Evolutionary conservation across 2,329 filamentous ascomycete genomes (phyloP).

Genomic region (Colletotrichum higginsianum): DNA sequence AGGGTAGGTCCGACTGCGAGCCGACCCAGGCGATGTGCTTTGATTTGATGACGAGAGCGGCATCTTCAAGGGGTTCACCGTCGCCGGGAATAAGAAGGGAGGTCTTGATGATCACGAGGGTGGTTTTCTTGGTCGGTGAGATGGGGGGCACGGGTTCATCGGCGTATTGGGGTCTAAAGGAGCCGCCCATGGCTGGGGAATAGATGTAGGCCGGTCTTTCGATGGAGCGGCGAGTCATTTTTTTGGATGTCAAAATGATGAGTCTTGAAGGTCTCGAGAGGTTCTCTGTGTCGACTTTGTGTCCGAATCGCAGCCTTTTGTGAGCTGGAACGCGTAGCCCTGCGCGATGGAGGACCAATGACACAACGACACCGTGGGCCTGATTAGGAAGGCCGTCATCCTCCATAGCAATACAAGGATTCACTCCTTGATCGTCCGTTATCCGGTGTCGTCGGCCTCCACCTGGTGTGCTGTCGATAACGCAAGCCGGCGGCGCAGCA

Average conservation of each 20-base stretch:
- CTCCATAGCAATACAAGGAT: neutral
- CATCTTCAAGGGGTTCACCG: constrained; percentile 57
- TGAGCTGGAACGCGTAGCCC: neutral
- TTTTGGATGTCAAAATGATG: neutral
- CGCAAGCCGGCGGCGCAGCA: too few relatives aligned
- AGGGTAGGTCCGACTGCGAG: constrained; percentile 47
- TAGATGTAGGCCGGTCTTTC: constrained; percentile 43
- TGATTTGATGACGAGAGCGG: constrained; percentile 55
- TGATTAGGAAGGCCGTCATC: constrained; percentile 7
- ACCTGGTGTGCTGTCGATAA: too few relatives aligned
- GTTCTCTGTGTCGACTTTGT: too few relatives aligned
- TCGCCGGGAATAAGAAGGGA: constrained; percentile 63
- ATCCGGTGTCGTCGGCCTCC: neutral
- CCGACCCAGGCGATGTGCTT: constrained; percentile 59
- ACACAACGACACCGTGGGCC: neutral
- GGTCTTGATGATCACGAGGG: constrained; percentile 47
- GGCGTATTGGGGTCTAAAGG: constrained; percentile 42
- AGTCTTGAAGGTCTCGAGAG: neutral
- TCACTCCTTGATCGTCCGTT: neutral
- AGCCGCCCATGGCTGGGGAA: constrained; percentile 50
- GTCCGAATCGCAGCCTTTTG: neutral
- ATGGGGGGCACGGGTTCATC: neutral
- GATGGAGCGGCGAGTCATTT: constrained; percentile 31
- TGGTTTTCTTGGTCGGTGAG: constrained; percentile 46
- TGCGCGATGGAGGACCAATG: neutral